A percentile compares a stretch with the other conserved stretches of the same genome.
Conservation (phyloP, 345 rosid genomes). For the Eucalyptus curtisii region DNA sequence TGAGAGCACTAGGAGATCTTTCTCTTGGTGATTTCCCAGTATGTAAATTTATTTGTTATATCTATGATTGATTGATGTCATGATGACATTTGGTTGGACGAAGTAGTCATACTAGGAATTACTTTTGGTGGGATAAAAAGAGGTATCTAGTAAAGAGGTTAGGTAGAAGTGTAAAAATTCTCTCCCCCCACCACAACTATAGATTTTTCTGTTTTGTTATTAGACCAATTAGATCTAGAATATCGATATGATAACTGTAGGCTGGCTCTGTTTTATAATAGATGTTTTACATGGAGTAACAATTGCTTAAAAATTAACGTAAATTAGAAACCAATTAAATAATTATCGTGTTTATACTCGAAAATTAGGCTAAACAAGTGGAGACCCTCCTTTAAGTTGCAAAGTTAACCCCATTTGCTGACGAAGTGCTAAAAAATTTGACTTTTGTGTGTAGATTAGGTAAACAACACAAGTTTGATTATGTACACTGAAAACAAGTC, state of each 20-base stretch:
- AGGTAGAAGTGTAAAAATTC: neutral
- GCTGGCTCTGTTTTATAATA: neutral
- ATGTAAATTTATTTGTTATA: neutral
- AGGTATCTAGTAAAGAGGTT: neutral
- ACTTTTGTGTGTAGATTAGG: neutral
- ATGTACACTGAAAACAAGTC: neutral
- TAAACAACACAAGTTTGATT: neutral
- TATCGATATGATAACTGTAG: neutral
- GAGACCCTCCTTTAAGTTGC: neutral
- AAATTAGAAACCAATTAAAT: neutral
- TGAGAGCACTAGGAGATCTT: neutral
- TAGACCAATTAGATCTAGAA: neutral
- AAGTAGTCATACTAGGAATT: neutral
- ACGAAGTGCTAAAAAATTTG: neutral
- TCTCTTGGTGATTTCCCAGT: neutral
- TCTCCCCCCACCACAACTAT: neutral
- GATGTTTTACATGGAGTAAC: neutral
- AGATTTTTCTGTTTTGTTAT: neutral
- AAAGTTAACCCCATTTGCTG: neutral
- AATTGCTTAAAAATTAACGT: neutral
- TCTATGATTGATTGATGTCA: neutral
- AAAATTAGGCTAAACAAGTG: neutral
- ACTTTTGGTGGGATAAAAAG: neutral
- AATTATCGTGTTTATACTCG: neutral
- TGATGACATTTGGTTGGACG: neutral